Base-by-base conservation (phyloP, 1,139 yeast species). In the Pneumocystis murina region DNA sequence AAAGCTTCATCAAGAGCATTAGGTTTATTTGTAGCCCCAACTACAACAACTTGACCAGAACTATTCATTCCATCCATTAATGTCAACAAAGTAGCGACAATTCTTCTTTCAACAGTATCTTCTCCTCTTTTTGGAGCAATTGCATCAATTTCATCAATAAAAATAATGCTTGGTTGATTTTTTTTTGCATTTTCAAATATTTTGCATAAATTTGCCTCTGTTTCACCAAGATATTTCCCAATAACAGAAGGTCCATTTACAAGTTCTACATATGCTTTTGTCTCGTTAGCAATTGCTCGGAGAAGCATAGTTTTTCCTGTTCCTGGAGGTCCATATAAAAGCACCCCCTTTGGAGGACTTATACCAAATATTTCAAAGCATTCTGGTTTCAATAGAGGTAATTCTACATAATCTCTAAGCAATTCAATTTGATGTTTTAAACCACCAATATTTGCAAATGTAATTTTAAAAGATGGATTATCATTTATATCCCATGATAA, bases 311-410 rank as follows among this genome's bases (percentile, higher is more conserved):
- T 88, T 73, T 92, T 92, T 64, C 99, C 99, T 0, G 97, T 91
- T 0, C 99, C 99, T 1, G 97, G 95, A 1, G 97, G 96, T 0
- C 99, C 99, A 75, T 91, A 95, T 4, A 92, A 76, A 41, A 92
- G 75, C 17, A 94, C 80, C 3, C 98, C 98, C 64, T 96, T 79
- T 54, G 97, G 97, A 12, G 96, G 94, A 10, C 85, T 79, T 60
- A 91, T 86, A n/a, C 92, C 91, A 76, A 91, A 94, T 64, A 87
- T 84, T 8, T 85, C 79, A 70, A 90, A 92, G 48, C 89, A 75
- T 3, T 81, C 79, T 0, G 97, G 96, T 64, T 83, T 83, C 67
- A 85, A 83, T 54, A 92, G 77, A 0, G 99, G 97, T 2, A 91
- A 78, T 66, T 87, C 87, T 20, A 91, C 83, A 0, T 91, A 83